Conservation (phyloP, 495 filamentous ascomycete species). For the Tuber magnatum region DNA sequence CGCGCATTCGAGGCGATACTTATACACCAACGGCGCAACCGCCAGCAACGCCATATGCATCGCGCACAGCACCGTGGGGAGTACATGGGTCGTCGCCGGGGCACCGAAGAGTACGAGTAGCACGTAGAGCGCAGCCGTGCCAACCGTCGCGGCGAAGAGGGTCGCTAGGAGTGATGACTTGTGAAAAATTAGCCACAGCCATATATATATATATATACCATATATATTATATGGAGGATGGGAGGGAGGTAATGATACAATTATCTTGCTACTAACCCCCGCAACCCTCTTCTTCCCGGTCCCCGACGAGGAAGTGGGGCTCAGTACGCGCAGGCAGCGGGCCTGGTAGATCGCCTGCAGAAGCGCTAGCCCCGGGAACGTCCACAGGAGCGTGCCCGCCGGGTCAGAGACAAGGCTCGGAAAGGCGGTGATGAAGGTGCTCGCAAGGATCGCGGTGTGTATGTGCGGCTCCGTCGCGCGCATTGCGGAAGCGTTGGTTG, state of each 20-base stretch:
- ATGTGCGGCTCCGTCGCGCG: conserved; percentile 44
- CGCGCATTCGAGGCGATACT: conserved; percentile 65
- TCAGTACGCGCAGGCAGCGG: conserved; percentile 59
- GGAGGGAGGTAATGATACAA: conserved; percentile 38
- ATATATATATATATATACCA: conserved; percentile 17
- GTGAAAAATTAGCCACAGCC: conserved; percentile 15
- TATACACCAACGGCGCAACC: conserved; percentile 68
- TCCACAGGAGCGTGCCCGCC: conserved; percentile 53
- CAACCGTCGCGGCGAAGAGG: conserved; percentile 44
- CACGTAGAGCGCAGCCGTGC: conserved; percentile 53
- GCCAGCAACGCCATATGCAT: conserved; percentile 72
- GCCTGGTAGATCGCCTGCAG: conserved; percentile 64
- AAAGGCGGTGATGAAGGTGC: conserved; percentile 57
- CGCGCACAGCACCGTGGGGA: conserved; percentile 70
- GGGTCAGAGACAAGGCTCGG: conserved; percentile 62
- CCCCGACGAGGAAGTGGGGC: conserved; percentile 45
- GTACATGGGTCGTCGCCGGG: conserved; percentile 72
- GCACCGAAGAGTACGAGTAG: conserved; percentile 83
- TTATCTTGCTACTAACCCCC: conserved; percentile 41
- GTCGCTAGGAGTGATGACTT: conserved; percentile 58
- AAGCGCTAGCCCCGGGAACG: conserved; percentile 55
- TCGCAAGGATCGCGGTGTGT: conserved; percentile 61
- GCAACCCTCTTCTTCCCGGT: conserved; percentile 43
- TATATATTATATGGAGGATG: conserved; percentile 41
- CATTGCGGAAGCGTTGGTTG: neutral